A percentile compares a stretch with the other conserved stretches of the same genome.
phyloP scores from a whole-genome alignment of 163 green algal genomes.

The Coccomyxa subellipsoidea region DNA sequence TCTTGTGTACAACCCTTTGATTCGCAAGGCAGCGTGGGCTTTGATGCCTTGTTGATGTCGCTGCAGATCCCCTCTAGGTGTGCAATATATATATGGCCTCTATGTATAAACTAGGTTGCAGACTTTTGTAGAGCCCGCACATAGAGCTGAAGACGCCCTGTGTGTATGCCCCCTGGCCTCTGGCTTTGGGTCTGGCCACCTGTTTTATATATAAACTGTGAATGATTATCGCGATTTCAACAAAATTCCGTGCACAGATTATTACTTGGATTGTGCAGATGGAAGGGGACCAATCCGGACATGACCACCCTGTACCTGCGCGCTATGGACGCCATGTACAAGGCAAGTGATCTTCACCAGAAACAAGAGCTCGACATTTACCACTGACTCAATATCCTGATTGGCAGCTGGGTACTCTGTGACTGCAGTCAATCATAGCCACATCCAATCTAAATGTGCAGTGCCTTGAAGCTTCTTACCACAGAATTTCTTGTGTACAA shows the following conservation, averaged over 20 bases:
- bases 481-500: not conserved
- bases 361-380: not conserved
- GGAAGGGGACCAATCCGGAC: not conserved
- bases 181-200: too few relatives aligned
- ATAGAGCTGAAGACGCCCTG: too few relatives aligned
- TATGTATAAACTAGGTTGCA: too few relatives aligned
- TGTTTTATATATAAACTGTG: not conserved
- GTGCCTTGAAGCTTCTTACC: not conserved
- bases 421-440: too few relatives aligned
- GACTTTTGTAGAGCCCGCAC: too few relatives aligned
- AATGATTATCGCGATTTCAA: not conserved
- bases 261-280: not conserved
- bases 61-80: too few relatives aligned
- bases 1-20: not conserved
- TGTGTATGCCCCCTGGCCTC: too few relatives aligned
- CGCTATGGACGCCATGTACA: constrained; percentile 30
- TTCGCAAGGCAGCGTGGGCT: not conserved
- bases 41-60: too few relatives aligned
- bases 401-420: too few relatives aligned
- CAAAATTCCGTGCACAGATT: not conserved
- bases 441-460: not conserved
- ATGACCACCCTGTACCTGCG: constrained; percentile 21
- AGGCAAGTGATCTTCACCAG: not conserved
- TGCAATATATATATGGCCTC: too few relatives aligned
- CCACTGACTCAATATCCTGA: not conserved